phyloP scores from a whole-genome alignment of 2,329 filamentous ascomycete species.

The Hypoxylon sp. region DNA sequence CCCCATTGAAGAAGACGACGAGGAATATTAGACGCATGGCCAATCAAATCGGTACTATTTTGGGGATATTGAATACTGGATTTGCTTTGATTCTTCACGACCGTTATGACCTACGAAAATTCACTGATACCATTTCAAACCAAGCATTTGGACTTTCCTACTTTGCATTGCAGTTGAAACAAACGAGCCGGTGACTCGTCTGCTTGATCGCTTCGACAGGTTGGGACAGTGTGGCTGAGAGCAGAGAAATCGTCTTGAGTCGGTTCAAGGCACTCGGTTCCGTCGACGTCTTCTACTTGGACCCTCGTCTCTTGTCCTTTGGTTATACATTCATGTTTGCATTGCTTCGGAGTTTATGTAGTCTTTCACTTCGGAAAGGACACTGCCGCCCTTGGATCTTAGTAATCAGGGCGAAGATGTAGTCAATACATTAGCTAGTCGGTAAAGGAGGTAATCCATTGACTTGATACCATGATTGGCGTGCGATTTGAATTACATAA shows the following conservation, averaged over 20 bases:
- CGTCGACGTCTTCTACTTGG: slow-evolving; percentile 10
- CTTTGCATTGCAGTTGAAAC: slow-evolving; percentile 21
- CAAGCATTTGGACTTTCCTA: slow-evolving; percentile 20
- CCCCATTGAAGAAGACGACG: slow-evolving; percentile 77
- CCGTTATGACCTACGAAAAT: slow-evolving; percentile 32
- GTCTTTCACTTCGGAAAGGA: slow-evolving; percentile 25
- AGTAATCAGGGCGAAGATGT: slow-evolving; percentile 17
- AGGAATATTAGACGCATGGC: slow-evolving; percentile 56
- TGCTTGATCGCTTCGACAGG: slow-evolving; percentile 4
- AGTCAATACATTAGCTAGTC: slow-evolving; percentile 23
- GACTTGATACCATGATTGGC: slow-evolving; percentile 21
- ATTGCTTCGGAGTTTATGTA: slow-evolving; percentile 38
- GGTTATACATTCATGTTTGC: slow-evolving; percentile 29
- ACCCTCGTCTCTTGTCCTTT: slow-evolving; percentile 12
- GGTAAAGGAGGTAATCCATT: background rate
- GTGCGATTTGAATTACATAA: slow-evolving; percentile 4
- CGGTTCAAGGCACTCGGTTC: slow-evolving; percentile 12
- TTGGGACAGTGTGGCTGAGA: slow-evolving; percentile 6
- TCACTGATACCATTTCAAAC: slow-evolving; percentile 38
- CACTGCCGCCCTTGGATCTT: slow-evolving; percentile 7
- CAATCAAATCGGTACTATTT: slow-evolving; percentile 6
- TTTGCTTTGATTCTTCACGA: slow-evolving; percentile 40
- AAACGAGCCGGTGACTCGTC: slow-evolving; percentile 10
- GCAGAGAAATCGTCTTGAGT: slow-evolving; percentile 1
- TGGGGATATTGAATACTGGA: slow-evolving; percentile 10